Evolutionary conservation across 2,329 filamentous ascomycete species (phyloP).

Genomic region (Zelopaecilomyces penicillatus): DNA sequence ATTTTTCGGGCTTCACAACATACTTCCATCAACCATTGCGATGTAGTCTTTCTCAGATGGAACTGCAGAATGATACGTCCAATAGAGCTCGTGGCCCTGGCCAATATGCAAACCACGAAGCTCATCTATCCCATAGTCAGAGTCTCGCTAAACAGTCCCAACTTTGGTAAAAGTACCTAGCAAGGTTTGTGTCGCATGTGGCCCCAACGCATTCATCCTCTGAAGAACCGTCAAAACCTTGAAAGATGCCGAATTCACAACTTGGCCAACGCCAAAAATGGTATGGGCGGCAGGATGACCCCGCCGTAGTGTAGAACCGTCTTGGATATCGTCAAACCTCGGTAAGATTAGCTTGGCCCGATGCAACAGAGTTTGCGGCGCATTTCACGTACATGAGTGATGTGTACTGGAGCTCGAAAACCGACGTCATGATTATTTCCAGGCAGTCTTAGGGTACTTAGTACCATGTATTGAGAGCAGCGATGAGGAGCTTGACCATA

Average conservation of each 20-base stretch:
- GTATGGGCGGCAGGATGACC: conserved; percentile 25
- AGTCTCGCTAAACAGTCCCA: no score
- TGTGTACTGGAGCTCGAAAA: no score
- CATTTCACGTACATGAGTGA: no score
- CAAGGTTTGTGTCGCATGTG: no score
- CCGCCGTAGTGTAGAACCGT: conserved; percentile 24
- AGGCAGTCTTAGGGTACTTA: neutral
- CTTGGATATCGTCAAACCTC: conserved; percentile 30
- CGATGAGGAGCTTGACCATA: neutral
- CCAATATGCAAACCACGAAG: conserved; percentile 16
- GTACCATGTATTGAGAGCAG: neutral
- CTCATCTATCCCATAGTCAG: conserved; percentile 3
- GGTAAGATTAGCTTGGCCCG: neutral
- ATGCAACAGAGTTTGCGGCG: no score
- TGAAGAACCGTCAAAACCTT: no score
- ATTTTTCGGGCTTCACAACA: no score
- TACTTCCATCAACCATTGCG: conserved; percentile 16
- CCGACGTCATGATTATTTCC: no score
- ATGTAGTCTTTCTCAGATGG: conserved; percentile 18
- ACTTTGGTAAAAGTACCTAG: no score
- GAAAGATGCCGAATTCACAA: conserved; percentile 23
- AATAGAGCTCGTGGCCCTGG: conserved; percentile 20
- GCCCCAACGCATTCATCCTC: no score
- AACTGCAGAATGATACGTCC: conserved; percentile 12
- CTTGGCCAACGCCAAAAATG: conserved; percentile 26